Conservation (phyloP, 225 moss, liverwort and hornwort genomes). For the Neckera pumila region DNA sequence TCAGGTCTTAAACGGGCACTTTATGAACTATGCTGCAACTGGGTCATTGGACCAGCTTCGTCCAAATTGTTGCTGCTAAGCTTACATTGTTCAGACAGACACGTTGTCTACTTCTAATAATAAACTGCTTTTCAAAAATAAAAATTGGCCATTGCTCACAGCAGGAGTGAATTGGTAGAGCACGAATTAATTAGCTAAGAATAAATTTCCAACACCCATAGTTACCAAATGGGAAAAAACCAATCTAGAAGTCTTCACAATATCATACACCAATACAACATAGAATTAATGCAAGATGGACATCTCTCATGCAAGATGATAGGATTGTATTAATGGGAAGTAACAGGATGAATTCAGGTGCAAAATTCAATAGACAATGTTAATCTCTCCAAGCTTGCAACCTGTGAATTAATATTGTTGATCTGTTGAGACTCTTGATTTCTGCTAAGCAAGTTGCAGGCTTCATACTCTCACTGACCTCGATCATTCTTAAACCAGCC, state of each 20-base stretch:
- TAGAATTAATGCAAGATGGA: background rate
- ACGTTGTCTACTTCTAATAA: background rate
- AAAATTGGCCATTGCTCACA: background rate
- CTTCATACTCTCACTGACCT: constrained; percentile 27
- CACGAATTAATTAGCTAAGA: background rate
- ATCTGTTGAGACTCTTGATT: constrained; percentile 32
- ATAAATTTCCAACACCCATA: background rate
- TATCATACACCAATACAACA: background rate
- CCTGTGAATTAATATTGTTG: constrained; percentile 46
- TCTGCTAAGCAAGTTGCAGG: constrained; percentile 36
- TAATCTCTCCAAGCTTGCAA: constrained; percentile 46
- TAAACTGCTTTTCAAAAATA: background rate
- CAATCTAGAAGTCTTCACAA: background rate
- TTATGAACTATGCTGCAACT: background rate
- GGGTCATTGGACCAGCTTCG: background rate
- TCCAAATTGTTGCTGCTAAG: too few relatives aligned
- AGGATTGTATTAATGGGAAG: background rate
- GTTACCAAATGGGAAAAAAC: too few relatives aligned
- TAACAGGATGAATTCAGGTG: background rate
- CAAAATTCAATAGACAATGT: background rate
- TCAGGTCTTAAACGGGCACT: fast-evolving
- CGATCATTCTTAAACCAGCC: constrained; percentile 47
- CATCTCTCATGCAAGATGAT: background rate
- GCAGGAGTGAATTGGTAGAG: background rate
- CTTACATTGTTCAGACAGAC: too few relatives aligned